Base-by-base conservation (phyloP, 495 filamentous ascomycete species). In the Talaromyces liani region DNA sequence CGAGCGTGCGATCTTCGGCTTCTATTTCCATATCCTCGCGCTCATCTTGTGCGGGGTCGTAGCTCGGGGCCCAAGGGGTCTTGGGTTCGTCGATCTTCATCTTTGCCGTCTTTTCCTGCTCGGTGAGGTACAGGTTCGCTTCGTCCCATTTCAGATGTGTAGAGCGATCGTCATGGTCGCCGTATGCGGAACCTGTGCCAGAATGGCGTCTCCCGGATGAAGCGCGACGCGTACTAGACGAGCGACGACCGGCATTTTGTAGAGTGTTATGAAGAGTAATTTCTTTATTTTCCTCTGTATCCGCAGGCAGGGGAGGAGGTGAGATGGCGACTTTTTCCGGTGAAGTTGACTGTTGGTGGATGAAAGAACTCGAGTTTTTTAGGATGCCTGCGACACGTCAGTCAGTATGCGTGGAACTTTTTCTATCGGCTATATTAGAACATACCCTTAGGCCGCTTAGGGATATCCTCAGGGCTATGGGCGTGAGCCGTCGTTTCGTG, bases 11-110 rank as follows among this genome's bases (percentile, higher is more conserved):
- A 5, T 77, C 72, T 60, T 77, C 63, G 0, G 73, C 73, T 24
- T 78, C 78, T 5, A 68, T 69, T 0, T 75, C 62, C 65, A 89
- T 81, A 41, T 86, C 89, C 60, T 88, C 90, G 18, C 80, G 82
- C 36, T 91, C 89, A 64, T 98, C 94, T 69, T 97, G 90, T 34
- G 84, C 70, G 16, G 92, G 92, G 69, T 98, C 92, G 70, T 97
- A 97, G 65, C 90, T 89, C 68, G 85, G 88, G 16, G 91, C 94
- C 67, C 91, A 98, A 0, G 94, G 94, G 18, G 94, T 98, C 82
- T 98, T 98, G 57, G 94, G 94, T 77, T 98, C 94, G 67, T 90
- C 87, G 70, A 98, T 98, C 81, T 98, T 98, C 95, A 98, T 98
- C 54, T 93, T 98, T 33, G 89, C 85, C 39, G 87, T 91, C 72